These are phyloP conservation scores for Brassica juncea DNA, from an alignment of 345 rosid genomes.

Conservation along the genomic window DNA sequence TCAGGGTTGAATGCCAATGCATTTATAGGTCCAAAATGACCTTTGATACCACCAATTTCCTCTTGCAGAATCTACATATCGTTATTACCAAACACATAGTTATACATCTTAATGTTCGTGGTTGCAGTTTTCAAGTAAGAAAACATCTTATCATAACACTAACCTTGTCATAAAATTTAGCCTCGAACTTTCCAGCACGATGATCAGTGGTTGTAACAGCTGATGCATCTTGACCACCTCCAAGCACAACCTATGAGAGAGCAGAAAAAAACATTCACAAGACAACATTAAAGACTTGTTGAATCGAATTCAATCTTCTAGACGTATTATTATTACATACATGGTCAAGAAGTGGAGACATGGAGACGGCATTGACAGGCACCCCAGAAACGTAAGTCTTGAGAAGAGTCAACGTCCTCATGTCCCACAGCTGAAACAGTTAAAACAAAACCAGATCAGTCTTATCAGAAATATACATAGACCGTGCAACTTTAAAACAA, in stretches of 20 bases:
- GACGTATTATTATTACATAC: slow-evolving; percentile 43
- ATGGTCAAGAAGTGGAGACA: slow-evolving; percentile 96
- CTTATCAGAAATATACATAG: slow-evolving; percentile 1
- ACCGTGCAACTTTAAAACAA: slow-evolving; percentile 6
- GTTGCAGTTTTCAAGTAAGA: neutral
- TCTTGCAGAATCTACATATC: slow-evolving; percentile 67
- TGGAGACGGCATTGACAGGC: slow-evolving; percentile 92
- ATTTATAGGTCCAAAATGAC: slow-evolving; percentile 97
- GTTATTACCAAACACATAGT: slow-evolving; percentile 1
- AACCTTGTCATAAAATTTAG: slow-evolving; percentile 74
- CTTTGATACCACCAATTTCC: slow-evolving; percentile 96
- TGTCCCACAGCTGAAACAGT: slow-evolving; percentile 79
- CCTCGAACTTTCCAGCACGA: slow-evolving; percentile 97
- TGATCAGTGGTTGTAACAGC: slow-evolving; percentile 98
- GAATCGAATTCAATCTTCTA: neutral
- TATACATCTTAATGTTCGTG: neutral
- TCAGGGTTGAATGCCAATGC: slow-evolving; percentile 95
- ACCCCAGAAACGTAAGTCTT: slow-evolving; percentile 83
- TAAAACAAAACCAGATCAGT: slow-evolving; percentile 9
- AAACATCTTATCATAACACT: neutral
- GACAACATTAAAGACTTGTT: neutral
- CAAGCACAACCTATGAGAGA: slow-evolving; percentile 75
- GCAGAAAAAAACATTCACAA: neutral
- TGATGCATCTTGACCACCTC: slow-evolving; percentile 97
- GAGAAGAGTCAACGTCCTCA: slow-evolving; percentile 75